Percentiles rank a stretch among this genome's conserved stretches.
phyloP scores from a whole-genome alignment of 2,329 filamentous ascomycete genomes.

The Lasiodiplodia sp. region DNA sequence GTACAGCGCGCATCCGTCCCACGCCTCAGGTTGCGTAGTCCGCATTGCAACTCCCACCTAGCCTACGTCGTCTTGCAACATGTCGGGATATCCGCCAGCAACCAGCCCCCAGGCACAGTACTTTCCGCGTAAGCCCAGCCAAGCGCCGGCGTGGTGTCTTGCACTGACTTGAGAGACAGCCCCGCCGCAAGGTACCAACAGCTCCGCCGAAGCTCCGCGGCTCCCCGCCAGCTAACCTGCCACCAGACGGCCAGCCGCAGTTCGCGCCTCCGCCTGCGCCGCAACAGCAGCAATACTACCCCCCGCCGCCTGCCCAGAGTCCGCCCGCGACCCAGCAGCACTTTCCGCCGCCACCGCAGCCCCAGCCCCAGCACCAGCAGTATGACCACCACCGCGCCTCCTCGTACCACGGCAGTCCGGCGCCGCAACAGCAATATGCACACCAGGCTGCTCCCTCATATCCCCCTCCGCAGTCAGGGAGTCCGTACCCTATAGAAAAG shows the following conservation, averaged over 20 bases:
- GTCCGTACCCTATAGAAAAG: slow-evolving; percentile 28
- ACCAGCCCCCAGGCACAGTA: slow-evolving; percentile 46
- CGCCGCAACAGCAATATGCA: slow-evolving; percentile 40
- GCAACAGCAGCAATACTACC: slow-evolving; percentile 32
- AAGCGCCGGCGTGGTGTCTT: background rate
- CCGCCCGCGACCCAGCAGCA: slow-evolving; percentile 43
- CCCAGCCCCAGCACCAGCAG: slow-evolving; percentile 39
- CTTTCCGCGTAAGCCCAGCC: slow-evolving; percentile 39
- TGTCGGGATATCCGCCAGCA: slow-evolving; percentile 29
- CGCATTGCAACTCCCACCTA: background rate
- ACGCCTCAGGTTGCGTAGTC: background rate
- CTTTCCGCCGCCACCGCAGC: slow-evolving; percentile 47
- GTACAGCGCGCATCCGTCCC: background rate
- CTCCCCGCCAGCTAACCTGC: background rate
- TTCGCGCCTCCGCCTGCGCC: slow-evolving; percentile 38
- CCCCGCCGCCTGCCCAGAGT: slow-evolving; percentile 38
- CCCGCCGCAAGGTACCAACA: slow-evolving; percentile 35
- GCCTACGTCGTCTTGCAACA: background rate
- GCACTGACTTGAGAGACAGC: slow-evolving; percentile 12
- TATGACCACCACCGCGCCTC: slow-evolving; percentile 44
- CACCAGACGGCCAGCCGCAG: slow-evolving; percentile 26
- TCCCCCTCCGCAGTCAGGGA: slow-evolving; percentile 10
- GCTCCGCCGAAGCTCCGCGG: slow-evolving; percentile 10
- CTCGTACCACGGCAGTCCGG: slow-evolving; percentile 38
- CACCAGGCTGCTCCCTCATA: slow-evolving; percentile 46